A percentile compares a stretch with the other conserved stretches of the same genome.
phyloP scores from a whole-genome alignment of 345 rosid genomes.

The Angophora floribunda region DNA sequence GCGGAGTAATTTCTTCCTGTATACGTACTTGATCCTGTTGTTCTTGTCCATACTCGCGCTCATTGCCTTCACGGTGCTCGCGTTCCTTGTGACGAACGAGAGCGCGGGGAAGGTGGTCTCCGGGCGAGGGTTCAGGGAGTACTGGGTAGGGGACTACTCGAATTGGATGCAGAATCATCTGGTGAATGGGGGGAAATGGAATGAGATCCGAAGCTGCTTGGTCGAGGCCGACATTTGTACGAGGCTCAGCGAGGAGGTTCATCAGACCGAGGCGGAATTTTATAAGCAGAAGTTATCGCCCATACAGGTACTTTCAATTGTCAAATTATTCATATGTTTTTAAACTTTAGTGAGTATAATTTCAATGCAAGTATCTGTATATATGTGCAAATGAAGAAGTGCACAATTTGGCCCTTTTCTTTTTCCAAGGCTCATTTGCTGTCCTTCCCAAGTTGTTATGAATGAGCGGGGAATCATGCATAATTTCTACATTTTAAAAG shows the following conservation, averaged over 20 bases:
- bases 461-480: background rate
- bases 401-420: background rate
- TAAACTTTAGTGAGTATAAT: background rate
- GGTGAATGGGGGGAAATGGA: conserved; percentile 11
- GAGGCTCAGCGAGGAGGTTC: background rate
- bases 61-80: conserved; percentile 5
- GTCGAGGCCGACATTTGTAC: conserved; percentile 11
- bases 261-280: background rate
- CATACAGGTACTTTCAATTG: background rate
- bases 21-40: conserved; percentile 6
- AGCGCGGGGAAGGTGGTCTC: background rate
- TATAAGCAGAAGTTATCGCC: conserved; percentile 7
- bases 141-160: conserved; percentile 14
- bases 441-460: background rate
- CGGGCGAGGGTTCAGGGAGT: background rate
- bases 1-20: conserved; percentile 1
- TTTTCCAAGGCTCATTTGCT: background rate
- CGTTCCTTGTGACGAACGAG: conserved; percentile 12
- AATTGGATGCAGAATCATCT: conserved; percentile 19
- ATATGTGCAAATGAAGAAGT: background rate
- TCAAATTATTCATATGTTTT: background rate
- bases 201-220: conserved; percentile 15
- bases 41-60: conserved; percentile 8
- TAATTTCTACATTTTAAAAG: background rate
- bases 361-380: background rate